Evolutionary conservation across 1,139 yeast species (phyloP), one percentile per base, ranked within the genome.

Genomic region (Blastobotrys aristatus): DNA sequence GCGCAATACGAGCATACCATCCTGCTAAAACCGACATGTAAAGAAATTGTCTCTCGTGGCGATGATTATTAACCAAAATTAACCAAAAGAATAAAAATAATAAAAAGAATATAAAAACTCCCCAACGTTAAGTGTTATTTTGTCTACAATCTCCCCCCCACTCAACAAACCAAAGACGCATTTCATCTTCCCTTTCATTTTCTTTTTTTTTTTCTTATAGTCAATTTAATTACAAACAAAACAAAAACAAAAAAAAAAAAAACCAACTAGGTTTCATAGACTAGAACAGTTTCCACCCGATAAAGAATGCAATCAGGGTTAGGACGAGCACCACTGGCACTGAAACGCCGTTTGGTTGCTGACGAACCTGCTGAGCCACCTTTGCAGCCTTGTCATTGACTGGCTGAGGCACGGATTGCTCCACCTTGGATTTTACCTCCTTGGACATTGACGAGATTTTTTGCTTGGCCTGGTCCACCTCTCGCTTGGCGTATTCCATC

Each of bases 1-100:
- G 98, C 98, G 0, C 99, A 92, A 67, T 92, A 69, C 62, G 99
- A 92, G 67, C 98, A 94, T 70, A 94, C 98, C 1, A 79, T 92
- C 46, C 73, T 94, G 57, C 74, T 92, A 60, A 94, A 90, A 61
- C 95, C 97, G 22, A 89, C 89, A 50, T 80, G 79, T 67, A 92
- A 92, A 71, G 99, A 92, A 68, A 94, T 92, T 42, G 90, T 92
- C 20, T 87, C 96, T 32, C 78, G 92, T 57, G 98, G 99, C 46
- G 97, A 88, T 47, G 98, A 92, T 68, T 94, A 82, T 64, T 38
- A 37, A 30, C 3, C 4, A 14, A 5, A n/a, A 27, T 10, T 11
- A 27, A 29, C 24, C 7, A 29, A 21, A 37, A 22, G 13, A 26
- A n/a, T 13, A 22, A 37, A 29, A n/a, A 14, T 11, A 14, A 29